Evolutionary conservation across 805 yeast genomes (phyloP).

Genomic region (Candida verbasci): DNA sequence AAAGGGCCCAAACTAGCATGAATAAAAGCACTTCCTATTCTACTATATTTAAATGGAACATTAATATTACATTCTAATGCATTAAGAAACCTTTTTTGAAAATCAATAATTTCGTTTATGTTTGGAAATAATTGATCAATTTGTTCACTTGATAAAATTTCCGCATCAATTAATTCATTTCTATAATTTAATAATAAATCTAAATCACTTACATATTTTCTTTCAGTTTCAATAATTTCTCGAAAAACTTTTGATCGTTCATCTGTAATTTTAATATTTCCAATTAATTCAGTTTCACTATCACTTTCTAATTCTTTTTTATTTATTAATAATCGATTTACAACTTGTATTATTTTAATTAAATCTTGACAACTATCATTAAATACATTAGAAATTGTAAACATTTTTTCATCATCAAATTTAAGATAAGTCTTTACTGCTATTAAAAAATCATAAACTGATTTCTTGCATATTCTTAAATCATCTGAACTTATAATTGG

Average conservation of each 20-base stretch:
- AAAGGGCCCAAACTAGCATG: constrained; percentile 79
- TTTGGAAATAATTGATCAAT: constrained; percentile 83
- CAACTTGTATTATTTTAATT: constrained; percentile 68
- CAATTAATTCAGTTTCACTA: constrained; percentile 12
- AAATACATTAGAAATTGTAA: constrained; percentile 87
- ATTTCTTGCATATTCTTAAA: constrained; percentile 76
- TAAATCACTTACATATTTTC: constrained; percentile 88
- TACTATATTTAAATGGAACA: constrained; percentile 68
- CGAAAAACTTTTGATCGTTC: constrained; percentile 72
- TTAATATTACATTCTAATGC: constrained; percentile 86
- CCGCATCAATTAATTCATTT: constrained; percentile 60
- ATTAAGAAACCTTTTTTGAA: constrained; percentile 82
- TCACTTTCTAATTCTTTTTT: constrained; percentile 1
- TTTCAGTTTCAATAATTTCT: constrained; percentile 84
- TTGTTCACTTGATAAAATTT: constrained; percentile 71
- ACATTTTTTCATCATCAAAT: constrained; percentile 75
- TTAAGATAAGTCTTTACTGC: constrained; percentile 78
- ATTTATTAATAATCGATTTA: constrained; percentile 50
- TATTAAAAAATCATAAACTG: constrained; percentile 82
- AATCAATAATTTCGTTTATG: constrained; percentile 76
- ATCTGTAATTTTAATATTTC: constrained; percentile 38
- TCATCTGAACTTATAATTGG: constrained; percentile 74
- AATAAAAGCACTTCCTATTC: constrained; percentile 84
- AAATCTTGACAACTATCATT: constrained; percentile 77
- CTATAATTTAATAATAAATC: constrained; percentile 69